phyloP scores from a whole-genome alignment of 2,329 filamentous ascomycete genomes.

The Epicoccum nigrum region DNA sequence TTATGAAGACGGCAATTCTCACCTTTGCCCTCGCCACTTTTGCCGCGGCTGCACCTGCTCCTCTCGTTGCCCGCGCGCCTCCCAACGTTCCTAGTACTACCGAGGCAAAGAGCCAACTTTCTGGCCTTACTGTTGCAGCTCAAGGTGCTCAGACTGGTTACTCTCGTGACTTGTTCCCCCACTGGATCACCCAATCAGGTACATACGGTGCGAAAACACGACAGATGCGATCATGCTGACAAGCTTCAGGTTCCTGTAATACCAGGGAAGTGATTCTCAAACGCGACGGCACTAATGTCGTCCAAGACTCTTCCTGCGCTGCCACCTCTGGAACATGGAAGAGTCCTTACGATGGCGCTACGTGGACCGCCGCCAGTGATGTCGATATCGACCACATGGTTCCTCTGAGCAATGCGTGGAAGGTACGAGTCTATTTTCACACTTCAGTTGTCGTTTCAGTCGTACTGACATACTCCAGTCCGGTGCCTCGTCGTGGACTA shows the following conservation, averaged over 20 bases:
- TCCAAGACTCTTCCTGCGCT: conserved; percentile 64
- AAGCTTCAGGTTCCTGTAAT: conserved; percentile 61
- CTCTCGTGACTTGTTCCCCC: conserved; percentile 70
- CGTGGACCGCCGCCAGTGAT: conserved; percentile 71
- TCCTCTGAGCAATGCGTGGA: conserved; percentile 80
- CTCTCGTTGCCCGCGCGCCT: conserved; percentile 50
- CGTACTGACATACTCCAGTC: conserved; percentile 54
- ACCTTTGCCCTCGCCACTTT: conserved; percentile 32
- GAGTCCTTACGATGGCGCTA: conserved; percentile 75
- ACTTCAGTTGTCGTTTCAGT: background rate
- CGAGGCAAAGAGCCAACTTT: conserved; percentile 64
- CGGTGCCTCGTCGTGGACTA: conserved; percentile 75
- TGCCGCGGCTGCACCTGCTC: conserved; percentile 38
- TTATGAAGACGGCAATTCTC: conserved; percentile 41
- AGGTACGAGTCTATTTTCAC: conserved; percentile 46
- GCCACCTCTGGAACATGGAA: conserved; percentile 71
- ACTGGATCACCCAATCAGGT: conserved; percentile 67
- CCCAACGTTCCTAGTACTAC: conserved; percentile 68
- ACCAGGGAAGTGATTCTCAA: conserved; percentile 74
- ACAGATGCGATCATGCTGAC: background rate
- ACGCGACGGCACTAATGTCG: conserved; percentile 72
- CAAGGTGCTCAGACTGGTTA: conserved; percentile 64
- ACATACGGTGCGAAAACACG: background rate
- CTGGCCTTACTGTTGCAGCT: conserved; percentile 62
- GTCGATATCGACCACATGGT: conserved; percentile 86